Evolutionary conservation across 371 early-diverging fungal species (phyloP).

Genomic region (Rhizopus delemar): DNA sequence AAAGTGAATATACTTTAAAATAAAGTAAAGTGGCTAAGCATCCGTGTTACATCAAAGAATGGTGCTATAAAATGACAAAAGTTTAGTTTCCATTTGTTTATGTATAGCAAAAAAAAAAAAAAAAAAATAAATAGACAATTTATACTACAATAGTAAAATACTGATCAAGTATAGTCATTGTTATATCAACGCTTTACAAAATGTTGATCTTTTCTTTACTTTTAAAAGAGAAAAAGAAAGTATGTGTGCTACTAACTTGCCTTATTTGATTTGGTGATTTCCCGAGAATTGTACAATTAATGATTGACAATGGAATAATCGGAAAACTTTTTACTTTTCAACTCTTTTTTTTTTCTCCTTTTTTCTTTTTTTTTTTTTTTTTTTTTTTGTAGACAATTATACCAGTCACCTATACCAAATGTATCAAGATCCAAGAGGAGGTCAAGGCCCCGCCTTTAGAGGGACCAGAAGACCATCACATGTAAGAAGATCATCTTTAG

Average conservation of each 20-base stretch:
- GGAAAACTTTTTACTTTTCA: neutral
- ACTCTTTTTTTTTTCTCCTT: neutral
- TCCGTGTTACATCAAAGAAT: too few relatives aligned
- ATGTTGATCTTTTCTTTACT: too few relatives aligned
- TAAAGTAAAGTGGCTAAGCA: too few relatives aligned
- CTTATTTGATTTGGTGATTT: slow-evolving; percentile 1
- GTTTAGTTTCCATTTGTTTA: too few relatives aligned
- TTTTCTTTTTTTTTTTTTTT: neutral
- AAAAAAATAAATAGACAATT: too few relatives aligned
- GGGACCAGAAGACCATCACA: neutral
- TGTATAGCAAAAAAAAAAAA: too few relatives aligned
- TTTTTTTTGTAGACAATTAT: neutral
- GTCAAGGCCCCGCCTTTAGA: neutral
- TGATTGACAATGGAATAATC: neutral
- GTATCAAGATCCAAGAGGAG: slow-evolving; percentile 2
- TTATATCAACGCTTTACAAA: too few relatives aligned
- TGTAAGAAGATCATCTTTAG: neutral
- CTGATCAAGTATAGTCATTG: too few relatives aligned
- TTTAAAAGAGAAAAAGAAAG: too few relatives aligned
- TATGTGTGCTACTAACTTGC: neutral
- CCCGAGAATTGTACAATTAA: neutral
- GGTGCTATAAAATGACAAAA: too few relatives aligned
- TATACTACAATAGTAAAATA: too few relatives aligned
- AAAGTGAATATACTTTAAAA: too few relatives aligned
- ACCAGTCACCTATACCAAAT: neutral